Conservation (phyloP, 306 rosid genomes). For the Pyrus communis region DNA sequence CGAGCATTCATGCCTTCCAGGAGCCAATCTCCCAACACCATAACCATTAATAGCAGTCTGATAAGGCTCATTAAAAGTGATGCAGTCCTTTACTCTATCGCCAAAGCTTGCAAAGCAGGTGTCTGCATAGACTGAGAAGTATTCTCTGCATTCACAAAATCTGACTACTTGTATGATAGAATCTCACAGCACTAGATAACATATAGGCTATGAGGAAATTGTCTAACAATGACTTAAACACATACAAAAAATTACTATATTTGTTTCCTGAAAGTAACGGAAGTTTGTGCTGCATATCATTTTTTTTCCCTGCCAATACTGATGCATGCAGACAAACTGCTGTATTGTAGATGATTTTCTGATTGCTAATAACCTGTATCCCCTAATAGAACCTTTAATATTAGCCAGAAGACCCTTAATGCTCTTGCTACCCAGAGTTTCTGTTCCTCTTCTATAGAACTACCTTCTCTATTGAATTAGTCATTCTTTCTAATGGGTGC, state of each 20-base stretch:
- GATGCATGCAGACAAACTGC: neutral
- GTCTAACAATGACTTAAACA: neutral
- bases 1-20: slow-evolving; percentile 64
- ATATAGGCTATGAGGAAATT: neutral
- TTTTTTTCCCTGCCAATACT: neutral
- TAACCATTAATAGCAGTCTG: slow-evolving; percentile 81
- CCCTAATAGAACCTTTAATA: neutral
- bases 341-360: neutral
- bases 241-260: neutral
- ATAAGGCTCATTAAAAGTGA: slow-evolving; percentile 82
- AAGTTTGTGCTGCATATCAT: neutral
- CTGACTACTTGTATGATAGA: neutral
- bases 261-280: neutral
- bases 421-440: neutral
- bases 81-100: slow-evolving; percentile 90
- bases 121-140: slow-evolving; percentile 72
- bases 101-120: slow-evolving; percentile 88
- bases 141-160: slow-evolving; percentile 49
- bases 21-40: slow-evolving; percentile 54
- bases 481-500: neutral
- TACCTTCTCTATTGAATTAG: neutral
- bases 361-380: neutral
- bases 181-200: neutral
- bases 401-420: neutral
- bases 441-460: neutral